Conservation (phyloP, 1,284 basidiomycete genomes). For the Ustilago cynodontis region DNA sequence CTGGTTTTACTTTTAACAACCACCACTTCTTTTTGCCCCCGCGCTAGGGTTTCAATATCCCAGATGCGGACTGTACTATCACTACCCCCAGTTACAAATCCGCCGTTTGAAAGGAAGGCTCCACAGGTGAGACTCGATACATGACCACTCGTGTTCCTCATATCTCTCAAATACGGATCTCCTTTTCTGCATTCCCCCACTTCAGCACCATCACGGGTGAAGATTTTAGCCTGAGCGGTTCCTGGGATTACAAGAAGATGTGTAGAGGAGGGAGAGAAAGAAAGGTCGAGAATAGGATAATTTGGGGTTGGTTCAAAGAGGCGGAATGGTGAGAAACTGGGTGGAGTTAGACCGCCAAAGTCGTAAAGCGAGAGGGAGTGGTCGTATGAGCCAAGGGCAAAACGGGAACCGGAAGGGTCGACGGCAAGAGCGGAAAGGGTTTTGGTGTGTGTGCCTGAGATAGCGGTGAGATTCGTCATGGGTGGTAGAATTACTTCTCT, state of each 20-base stretch:
- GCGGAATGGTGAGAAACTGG: slow-evolving; percentile 87
- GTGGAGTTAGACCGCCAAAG: slow-evolving; percentile 94
- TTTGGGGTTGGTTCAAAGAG: slow-evolving; percentile 92
- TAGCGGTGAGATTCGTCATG: slow-evolving; percentile 64
- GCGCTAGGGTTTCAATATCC: slow-evolving; percentile 85
- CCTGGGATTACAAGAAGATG: slow-evolving; percentile 76
- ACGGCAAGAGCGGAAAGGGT: slow-evolving; percentile 90
- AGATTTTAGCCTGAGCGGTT: slow-evolving; percentile 87
- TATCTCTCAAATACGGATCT: slow-evolving; percentile 97
- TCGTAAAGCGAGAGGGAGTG: slow-evolving; percentile 99
- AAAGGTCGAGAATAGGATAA: slow-evolving; percentile 73
- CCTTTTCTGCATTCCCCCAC: slow-evolving; percentile 80
- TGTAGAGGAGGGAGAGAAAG: slow-evolving; percentile 32
- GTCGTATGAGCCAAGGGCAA: slow-evolving; percentile 92
- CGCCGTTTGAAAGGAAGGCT: slow-evolving; percentile 88
- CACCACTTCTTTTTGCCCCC: slow-evolving; percentile 84
- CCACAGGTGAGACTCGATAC: slow-evolving; percentile 91
- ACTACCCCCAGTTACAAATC: slow-evolving; percentile 91
- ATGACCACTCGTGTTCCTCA: slow-evolving; percentile 96
- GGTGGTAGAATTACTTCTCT: slow-evolving; percentile 17
- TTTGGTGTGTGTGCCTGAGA: slow-evolving; percentile 90
- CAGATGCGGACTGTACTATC: slow-evolving; percentile 98
- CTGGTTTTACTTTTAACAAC: slow-evolving; percentile 95
- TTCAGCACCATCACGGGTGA: slow-evolving; percentile 73
- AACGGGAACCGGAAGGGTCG: slow-evolving; percentile 90